Evolutionary conservation across 345 rosid genomes (phyloP).

Genomic region (Camelina neglecta): DNA sequence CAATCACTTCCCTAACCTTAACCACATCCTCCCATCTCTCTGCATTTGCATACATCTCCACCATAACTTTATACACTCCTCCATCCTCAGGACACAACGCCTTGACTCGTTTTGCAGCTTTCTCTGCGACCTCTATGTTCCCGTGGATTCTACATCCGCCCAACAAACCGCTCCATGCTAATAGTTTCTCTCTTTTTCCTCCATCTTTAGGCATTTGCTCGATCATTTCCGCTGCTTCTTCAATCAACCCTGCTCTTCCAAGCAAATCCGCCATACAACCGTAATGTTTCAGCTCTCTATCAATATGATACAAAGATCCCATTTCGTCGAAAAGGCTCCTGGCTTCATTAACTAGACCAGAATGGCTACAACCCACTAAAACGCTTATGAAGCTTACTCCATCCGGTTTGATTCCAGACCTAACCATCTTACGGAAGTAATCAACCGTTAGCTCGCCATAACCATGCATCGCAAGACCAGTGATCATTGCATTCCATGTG

Average conservation of each 20-base stretch:
- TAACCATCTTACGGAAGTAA: conserved; percentile 60
- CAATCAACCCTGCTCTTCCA: conserved; percentile 70
- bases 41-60: conserved; percentile 62
- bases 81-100: conserved; percentile 70
- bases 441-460: conserved; percentile 47
- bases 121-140: conserved; percentile 65
- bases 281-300: conserved; percentile 66
- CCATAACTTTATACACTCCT: conserved; percentile 73
- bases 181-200: conserved; percentile 51
- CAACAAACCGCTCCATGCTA: conserved; percentile 75
- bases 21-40: conserved; percentile 76
- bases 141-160: conserved; percentile 82
- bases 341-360: conserved; percentile 68
- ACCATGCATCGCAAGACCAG: conserved; percentile 80
- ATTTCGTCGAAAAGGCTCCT: conserved; percentile 60
- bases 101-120: conserved; percentile 68
- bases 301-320: conserved; percentile 52
- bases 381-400: conserved; percentile 65
- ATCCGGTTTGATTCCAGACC: conserved; percentile 59
- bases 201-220: conserved; percentile 57
- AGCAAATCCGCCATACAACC: conserved; percentile 84
- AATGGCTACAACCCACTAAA: conserved; percentile 76
- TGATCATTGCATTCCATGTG: conserved; percentile 76
- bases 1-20: conserved; percentile 55
- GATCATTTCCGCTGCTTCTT: conserved; percentile 66